phyloP scores from a whole-genome alignment of 306 rosid species.

The Glycine tomentella region DNA sequence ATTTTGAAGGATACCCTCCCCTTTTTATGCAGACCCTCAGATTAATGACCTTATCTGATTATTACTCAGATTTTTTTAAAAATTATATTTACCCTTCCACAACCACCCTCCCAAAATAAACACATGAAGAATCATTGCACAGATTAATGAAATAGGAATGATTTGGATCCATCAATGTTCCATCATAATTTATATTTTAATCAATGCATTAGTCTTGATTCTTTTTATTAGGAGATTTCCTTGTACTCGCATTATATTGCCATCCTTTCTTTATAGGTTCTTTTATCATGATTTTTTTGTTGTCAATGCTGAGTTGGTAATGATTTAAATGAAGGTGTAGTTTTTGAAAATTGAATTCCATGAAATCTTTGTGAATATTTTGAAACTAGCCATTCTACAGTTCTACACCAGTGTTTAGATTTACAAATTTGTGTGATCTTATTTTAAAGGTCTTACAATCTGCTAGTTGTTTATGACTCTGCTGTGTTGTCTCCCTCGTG shows the following conservation, averaged over 20 bases:
- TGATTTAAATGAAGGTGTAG: not conserved
- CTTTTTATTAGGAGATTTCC: not conserved
- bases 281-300: not conserved
- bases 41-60: not conserved
- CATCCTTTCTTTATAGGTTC: not conserved
- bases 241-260: not conserved
- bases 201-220: not conserved
- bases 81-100: not conserved
- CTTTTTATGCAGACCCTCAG: not conserved
- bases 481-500: not conserved
- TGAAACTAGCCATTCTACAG: not conserved
- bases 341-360: not conserved
- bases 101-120: not conserved
- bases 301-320: not conserved
- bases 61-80: not conserved
- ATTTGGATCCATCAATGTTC: slow-evolving; percentile 27
- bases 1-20: not conserved
- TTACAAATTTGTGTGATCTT: not conserved
- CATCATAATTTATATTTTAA: slow-evolving; percentile 7
- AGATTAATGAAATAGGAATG: not conserved
- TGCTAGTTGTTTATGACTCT: slow-evolving; percentile 7
- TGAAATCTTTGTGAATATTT: not conserved
- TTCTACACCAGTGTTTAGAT: not conserved
- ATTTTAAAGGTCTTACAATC: not conserved
- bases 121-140: not conserved